Base-by-base conservation (phyloP, 345 rosid species). In the Arabis alpina region DNA sequence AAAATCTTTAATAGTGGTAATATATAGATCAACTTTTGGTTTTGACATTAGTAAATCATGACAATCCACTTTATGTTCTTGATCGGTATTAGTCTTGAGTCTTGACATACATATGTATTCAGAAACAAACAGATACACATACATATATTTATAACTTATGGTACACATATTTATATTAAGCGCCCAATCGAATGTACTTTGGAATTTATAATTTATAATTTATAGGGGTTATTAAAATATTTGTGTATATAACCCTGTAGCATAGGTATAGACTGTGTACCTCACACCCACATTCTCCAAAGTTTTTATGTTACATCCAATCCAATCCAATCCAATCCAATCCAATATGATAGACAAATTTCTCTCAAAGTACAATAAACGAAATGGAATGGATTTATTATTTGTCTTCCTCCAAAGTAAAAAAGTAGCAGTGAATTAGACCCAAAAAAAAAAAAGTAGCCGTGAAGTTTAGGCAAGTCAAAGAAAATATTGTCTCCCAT, bases 291-390 rank as follows among this genome's bases (percentile, higher is more conserved):
- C 7, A 68, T 57, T 36, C 19, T 25, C 41, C 23, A 24, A 58
- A 70, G 28, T 23, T 19, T 39, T 15, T 58, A 49, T 39, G 65
- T 48, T 69, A 39, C 73, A 59, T 48, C 65, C 28, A 69, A 57
- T 68, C 57, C 56, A 68, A 36, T 47, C 47, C 47, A 45, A 8
- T 32, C 4, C n/a, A n/a, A n/a, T n/a, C n/a, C n/a, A n/a, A n/a
- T n/a, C n/a, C n/a, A n/a, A n/a, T n/a, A n/a, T n/a, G 6, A 47
- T 47, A 41, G 48, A 50, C 47, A 47, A n/a, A 10, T n/a, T 56
- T 48, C 15, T 36, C 27, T 48, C 49, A 14, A 52, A 65, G 59
- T 52, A 40, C 51, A 25, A n/a, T 24, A 37, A 41, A 52, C 28
- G 27, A 54, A 54, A 27, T 30, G 30, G 41, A 66, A 42, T 51